Conservation (phyloP, 106 monocot genomes). For the Acorus calamus region DNA sequence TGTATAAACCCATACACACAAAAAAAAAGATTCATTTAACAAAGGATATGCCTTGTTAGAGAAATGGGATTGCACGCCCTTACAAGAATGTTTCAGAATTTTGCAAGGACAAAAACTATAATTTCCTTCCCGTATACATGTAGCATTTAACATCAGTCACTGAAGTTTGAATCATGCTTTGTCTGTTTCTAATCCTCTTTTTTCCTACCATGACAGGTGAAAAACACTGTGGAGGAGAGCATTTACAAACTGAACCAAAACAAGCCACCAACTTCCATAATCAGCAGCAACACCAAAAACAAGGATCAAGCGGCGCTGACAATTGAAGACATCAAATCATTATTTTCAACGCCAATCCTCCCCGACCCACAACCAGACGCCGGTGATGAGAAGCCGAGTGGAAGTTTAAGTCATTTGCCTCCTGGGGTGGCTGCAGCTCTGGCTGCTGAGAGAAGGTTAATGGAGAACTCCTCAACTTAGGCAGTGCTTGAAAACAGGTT, state of each 20-base stretch:
- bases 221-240: slow-evolving; percentile 86
- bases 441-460: slow-evolving; percentile 76
- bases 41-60: no score
- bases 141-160: no score
- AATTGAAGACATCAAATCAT: slow-evolving; percentile 56
- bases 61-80: no score
- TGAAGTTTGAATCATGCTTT: neutral
- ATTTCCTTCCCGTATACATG: no score
- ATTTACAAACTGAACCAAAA: slow-evolving; percentile 67
- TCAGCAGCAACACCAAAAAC: slow-evolving; percentile 36
- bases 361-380: slow-evolving; percentile 13
- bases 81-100: no score
- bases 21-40: no score
- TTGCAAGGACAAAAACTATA: no score
- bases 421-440: slow-evolving; percentile 71
- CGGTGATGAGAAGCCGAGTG: neutral
- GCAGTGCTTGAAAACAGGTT: no score
- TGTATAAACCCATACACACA: no score
- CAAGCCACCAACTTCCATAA: slow-evolving; percentile 26
- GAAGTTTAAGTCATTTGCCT: slow-evolving; percentile 45
- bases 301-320: slow-evolving; percentile 56
- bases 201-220: slow-evolving; percentile 40
- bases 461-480: slow-evolving; percentile 15
- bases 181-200: neutral
- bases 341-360: slow-evolving; percentile 33